Percentiles rank a stretch among this genome's conserved stretches.
Evolutionary conservation across 2,329 filamentous ascomycete genomes (phyloP).

Genomic region (Claviceps digitariae): DNA sequence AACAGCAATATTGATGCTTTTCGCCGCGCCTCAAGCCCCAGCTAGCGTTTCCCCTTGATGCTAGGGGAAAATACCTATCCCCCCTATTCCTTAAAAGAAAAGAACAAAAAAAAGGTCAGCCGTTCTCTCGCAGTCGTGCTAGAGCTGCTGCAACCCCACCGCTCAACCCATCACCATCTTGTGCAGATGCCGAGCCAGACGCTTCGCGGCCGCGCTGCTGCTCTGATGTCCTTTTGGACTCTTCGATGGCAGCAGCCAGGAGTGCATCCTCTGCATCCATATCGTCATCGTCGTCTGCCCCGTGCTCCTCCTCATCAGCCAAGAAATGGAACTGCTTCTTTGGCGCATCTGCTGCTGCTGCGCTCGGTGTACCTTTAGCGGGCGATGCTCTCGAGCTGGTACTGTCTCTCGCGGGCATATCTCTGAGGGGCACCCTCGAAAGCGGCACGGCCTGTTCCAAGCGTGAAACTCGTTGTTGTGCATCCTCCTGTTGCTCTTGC

Average conservation of each 20-base stretch:
- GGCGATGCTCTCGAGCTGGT: constrained; percentile 3
- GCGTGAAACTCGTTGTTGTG: constrained; percentile 12
- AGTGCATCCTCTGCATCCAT: constrained; percentile 29
- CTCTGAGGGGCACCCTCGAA: constrained; percentile 26
- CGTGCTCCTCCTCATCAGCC: constrained; percentile 17
- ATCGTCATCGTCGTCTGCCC: constrained; percentile 28
- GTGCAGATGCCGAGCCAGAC: constrained; percentile 6
- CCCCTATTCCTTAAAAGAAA: not conserved
- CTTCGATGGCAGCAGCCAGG: constrained; percentile 32
- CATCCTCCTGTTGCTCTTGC: too few relatives aligned
- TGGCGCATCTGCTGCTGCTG: constrained; percentile 5
- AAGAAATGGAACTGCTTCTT: constrained; percentile 24
- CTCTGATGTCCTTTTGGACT: constrained; percentile 27
- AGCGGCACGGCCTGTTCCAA: constrained; percentile 27
- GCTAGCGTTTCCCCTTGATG: too few relatives aligned
- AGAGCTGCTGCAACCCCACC: constrained; percentile 48
- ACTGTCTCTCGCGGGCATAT: constrained; percentile 18
- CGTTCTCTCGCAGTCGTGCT: constrained; percentile 38
- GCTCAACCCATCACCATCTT: constrained; percentile 25
- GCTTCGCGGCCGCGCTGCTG: constrained; percentile 13
- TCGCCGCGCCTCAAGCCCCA: too few relatives aligned
- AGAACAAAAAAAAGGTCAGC: constrained; percentile 7
- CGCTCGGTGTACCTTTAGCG: constrained; percentile 1
- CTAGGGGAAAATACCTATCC: too few relatives aligned
- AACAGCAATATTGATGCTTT: too few relatives aligned